Base-by-base conservation (phyloP, 345 rosid genomes). In the Gossypium mustelinum region DNA sequence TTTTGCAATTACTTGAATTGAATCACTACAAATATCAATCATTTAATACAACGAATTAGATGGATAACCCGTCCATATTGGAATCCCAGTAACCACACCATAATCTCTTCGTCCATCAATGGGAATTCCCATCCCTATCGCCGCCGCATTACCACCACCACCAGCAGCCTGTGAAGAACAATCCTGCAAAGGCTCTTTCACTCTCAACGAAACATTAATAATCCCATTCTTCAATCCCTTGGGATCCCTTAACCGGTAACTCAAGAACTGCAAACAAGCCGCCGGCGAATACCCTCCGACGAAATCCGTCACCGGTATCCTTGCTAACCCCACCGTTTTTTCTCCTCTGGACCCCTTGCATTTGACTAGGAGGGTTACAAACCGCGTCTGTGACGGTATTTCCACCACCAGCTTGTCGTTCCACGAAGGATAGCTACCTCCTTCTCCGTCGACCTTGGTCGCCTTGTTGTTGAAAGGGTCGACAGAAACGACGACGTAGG, bases 351-450 rank as follows among this genome's bases (percentile, higher is more conserved):
- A 57, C 13, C 61, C 73, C 75, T 47, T 78, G 84, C 85, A 81
- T 22, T 41, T 27, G 0, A 91, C 95, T 44, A 85, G 85, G 0
- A 93, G 24, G 47, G 70, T 16, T 1, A 93, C 61, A 70, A 74
- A 89, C 20, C 74, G 64, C 13, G 73, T 65, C 18, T 80, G 78
- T 41, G 62, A 18, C 0, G 93, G 80, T 75, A 89, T 60, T 13
- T 82, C 86, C 20, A 87, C 68, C 25, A 63, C 74, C 7, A 91
- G 39, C 50, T 85, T 88, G 61, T 89, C 73, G 55, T 86, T 85
- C 97, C 97, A 92, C 0, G 80, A 54, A 22, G 93, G 97, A 4
- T 77, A 52, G 20, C 84, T 78, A 10, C 92, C 92, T 11, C 92
- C 89, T 4, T 68, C 16, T 2, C 48, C 66, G 0, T 86, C 89